A percentile compares a stretch with the other conserved stretches of the same genome.
Evolutionary conservation across 73 alveolate species (phyloP).

Genomic region (Tetrahymena malaccensis): DNA sequence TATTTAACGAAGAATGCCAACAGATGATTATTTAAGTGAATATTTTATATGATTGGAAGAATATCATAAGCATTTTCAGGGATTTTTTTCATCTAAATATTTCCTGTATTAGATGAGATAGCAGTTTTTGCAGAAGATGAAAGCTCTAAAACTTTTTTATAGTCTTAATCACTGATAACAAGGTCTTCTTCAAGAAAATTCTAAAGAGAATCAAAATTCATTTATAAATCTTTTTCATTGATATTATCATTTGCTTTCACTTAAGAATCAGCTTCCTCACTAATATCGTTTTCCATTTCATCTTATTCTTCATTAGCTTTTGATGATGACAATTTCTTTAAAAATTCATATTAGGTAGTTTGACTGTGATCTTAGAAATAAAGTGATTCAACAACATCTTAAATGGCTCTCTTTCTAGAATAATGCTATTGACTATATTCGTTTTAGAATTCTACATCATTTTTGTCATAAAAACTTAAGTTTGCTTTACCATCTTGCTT

Average conservation of each 20-base stretch:
- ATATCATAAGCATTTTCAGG: not conserved
- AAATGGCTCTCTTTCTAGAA: not conserved
- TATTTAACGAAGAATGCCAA: not conserved
- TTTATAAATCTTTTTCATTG: not conserved
- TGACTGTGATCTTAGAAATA: not conserved
- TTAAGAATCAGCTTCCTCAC: not conserved
- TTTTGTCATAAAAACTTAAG: not conserved
- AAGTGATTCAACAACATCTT: not conserved
- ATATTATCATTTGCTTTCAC: not conserved
- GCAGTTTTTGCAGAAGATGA: not conserved
- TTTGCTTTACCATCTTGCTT: not conserved
- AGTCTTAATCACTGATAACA: not conserved
- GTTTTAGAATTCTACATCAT: not conserved
- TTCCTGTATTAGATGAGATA: not conserved
- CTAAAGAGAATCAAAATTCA: not conserved
- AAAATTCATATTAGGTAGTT: not conserved
- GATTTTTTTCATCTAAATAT: not conserved
- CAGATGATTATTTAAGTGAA: not conserved
- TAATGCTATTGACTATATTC: not conserved
- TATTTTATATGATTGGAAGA: not conserved
- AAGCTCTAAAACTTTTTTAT: not conserved
- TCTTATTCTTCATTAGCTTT: not conserved
- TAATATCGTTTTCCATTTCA: not conserved
- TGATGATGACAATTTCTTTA: not conserved
- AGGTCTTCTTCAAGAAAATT: not conserved